Base-by-base conservation (phyloP, 2,329 filamentous ascomycete genomes). In the Cladophialophora immunda region DNA sequence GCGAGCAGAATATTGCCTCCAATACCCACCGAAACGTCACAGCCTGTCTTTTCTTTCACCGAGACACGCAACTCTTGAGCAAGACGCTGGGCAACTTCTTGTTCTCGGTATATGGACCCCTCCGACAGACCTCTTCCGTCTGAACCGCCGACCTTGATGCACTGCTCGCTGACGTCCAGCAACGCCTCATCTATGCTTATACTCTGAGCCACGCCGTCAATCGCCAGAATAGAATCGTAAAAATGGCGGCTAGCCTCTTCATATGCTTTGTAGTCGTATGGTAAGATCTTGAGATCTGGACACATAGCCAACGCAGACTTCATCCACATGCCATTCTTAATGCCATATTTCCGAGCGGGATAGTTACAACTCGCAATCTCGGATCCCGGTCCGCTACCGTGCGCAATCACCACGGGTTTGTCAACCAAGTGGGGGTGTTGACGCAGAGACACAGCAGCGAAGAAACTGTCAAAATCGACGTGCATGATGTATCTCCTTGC, bases 281-380 rank as follows among this genome's bases (percentile, higher is more conserved):
- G 92, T n/a, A 99, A 77, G 1, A 98, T 89, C 72, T 96, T 93
- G 19, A 99, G 82, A 25, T 93, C 88, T 0, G 94, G 90, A 75
- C 93, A 99, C 19, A 95, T 78, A 71, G 95, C 90, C 66, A 90
- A 84, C 0, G 95, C 95, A 36, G 86, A 85, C 76, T 94, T 96
- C 94, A 99, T 98, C 95, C 96, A 99, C 95, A 98, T 99, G 41
- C 96, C 96, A 73, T 99, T 99, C 76, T 94, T 97, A 62, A 99
- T 85, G 0, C 94, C 94, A 73, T 90, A 95, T 34, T 87, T 85
- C 41, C 95, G 88, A 6, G 96, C 95, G 22, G 91, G 89, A 76
- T 99, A 99, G 74, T 99, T 99, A 80, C 95, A 99, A 70, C 94
- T 97, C 25, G 95, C 95, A 74, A 99, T 98, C 76, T 99, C 95